A percentile compares a stretch with the other conserved stretches of the same genome.
These are phyloP conservation scores for Fusarium clavum DNA, from an alignment of 2,329 filamentous ascomycete species.

Conservation along the genomic window DNA sequence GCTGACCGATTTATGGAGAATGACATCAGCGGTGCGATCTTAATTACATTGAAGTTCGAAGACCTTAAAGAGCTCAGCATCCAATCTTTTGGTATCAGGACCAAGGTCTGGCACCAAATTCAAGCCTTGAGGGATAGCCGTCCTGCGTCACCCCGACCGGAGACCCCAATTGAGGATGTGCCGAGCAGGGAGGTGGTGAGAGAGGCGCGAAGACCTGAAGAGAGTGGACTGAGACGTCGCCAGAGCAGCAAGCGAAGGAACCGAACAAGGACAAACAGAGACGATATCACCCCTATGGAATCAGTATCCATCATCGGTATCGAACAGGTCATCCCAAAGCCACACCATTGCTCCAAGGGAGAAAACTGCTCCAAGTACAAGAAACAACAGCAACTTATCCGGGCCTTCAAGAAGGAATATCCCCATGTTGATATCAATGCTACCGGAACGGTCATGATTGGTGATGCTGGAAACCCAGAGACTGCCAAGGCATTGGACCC, in stretches of 20 bases:
- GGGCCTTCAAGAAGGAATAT: constrained; percentile 79
- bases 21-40: constrained; percentile 88
- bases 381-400: constrained; percentile 82
- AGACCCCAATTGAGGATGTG: constrained; percentile 71
- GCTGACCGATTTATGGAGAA: constrained; percentile 90
- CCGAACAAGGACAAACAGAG: constrained; percentile 57
- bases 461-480: constrained; percentile 80
- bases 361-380: constrained; percentile 86
- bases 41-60: constrained; percentile 92
- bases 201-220: constrained; percentile 57
- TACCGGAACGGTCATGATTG: constrained; percentile 79
- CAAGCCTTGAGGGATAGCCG: constrained; percentile 72
- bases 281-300: constrained; percentile 82
- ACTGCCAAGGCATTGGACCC: constrained; percentile 69
- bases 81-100: constrained; percentile 82
- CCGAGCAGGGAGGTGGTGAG: constrained; percentile 63
- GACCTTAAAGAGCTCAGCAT: constrained; percentile 86
- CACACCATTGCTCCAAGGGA: constrained; percentile 86
- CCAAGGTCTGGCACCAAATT: constrained; percentile 83
- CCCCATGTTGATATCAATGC: constrained; percentile 68
- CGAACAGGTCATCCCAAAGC: constrained; percentile 86
- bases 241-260: constrained; percentile 57
- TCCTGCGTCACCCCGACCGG: constrained; percentile 62
- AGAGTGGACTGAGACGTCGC: constrained; percentile 50
- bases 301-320: constrained; percentile 93